Evolutionary conservation across 768 basidiomycete species (phyloP), one percentile per base, ranked within the genome.

Genomic region (Hygrocybe coccinea): DNA sequence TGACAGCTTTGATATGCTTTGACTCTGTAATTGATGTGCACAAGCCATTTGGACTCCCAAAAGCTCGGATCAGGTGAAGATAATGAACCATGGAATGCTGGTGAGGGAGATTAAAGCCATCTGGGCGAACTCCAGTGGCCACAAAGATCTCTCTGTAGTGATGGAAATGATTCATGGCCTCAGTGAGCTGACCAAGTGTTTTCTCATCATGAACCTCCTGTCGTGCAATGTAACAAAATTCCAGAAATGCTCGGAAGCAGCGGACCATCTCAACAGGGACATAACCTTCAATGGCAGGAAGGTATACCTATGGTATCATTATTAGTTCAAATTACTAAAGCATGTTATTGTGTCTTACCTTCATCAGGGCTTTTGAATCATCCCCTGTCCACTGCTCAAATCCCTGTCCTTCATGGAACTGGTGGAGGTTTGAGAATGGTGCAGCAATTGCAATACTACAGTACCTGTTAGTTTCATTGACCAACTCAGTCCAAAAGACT

Each of bases 21-120:
- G 65, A 69, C 50, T 72, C 69, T 1, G 69, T 73, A 25, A 71
- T 72, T 14, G 70, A 70, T 0, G 68, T 68, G 37, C 68, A 71
- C 0, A 70, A 47, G 36, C 69, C 69, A 60, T 69, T 68, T 1
- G 62, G 67, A 6, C 64, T 56, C 1, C 65, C 64, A 55, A 66
- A 70, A 2, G 58, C 52, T 6, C 54, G 25, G 10, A 68, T 68
- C 2, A 12, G 39, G 19, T 35, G 25, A 12, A 34, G 19, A 47
- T 65, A 65, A 19, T 65, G 64, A 5, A 62, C 25, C 5, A 67
- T 52, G 2, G 65, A 47, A 46, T 46, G 44, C 12, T 46, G 44
- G 5, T 17, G 21, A 46, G 44, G 44, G 12, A 46, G 44, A 5
- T 17, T 17, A 46, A 46, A 46, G n/a, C 44, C 44, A 46, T 46